Conservation (phyloP, 108 stramenopile species). For the Cylindrotheca closterium region DNA sequence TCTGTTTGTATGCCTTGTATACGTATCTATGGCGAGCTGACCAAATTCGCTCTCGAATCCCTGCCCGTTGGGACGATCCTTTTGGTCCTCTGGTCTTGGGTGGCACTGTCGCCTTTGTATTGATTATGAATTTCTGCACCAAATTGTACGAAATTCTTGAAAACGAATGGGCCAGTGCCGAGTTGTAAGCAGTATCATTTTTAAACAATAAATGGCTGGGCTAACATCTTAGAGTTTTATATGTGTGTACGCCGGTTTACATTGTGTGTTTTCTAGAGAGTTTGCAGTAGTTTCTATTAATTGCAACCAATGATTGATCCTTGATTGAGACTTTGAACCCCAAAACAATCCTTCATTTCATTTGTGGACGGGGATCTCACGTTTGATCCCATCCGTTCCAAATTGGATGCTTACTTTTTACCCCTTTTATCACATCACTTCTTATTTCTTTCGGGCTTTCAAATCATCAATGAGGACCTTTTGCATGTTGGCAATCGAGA, state of each 20-base stretch:
- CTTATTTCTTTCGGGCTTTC: neutral
- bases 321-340: too few species aligned
- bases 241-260: neutral
- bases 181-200: neutral
- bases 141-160: slow-evolving; percentile 48
- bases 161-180: slow-evolving; percentile 5
- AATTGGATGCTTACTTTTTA: too few species aligned
- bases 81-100: slow-evolving; percentile 81
- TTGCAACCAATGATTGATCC: neutral
- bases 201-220: neutral
- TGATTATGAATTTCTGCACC: slow-evolving; percentile 72
- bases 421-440: neutral
- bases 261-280: neutral
- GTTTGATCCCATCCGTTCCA: too few species aligned
- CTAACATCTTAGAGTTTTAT: neutral
- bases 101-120: slow-evolving; percentile 50
- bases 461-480: slow-evolving; percentile 1
- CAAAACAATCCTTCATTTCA: too few species aligned
- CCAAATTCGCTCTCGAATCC: slow-evolving; percentile 79
- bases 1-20: slow-evolving; percentile 84
- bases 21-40: slow-evolving; percentile 83
- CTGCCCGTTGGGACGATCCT: slow-evolving; percentile 91
- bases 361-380: too few species aligned
- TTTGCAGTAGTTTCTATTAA: neutral
- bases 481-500: slow-evolving; percentile 6